These are phyloP conservation scores for Leccinum brunneo-olivaceum DNA, from an alignment of 1,284 basidiomycete species.

Conservation along the genomic window DNA sequence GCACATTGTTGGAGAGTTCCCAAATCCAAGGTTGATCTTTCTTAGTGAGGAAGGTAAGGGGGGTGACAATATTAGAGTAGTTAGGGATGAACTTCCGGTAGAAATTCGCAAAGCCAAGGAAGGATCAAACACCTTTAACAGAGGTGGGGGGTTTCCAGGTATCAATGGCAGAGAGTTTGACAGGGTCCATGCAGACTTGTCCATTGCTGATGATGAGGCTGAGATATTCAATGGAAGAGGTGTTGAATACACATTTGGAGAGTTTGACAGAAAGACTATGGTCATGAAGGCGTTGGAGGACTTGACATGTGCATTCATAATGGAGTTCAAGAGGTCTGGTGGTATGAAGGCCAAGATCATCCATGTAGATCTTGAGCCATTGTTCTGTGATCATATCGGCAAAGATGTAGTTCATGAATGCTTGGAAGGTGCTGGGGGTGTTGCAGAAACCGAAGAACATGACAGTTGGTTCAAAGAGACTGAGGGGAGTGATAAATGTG, in stretches of 20 bases:
- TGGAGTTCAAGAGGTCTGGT: no score
- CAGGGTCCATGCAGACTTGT: no score
- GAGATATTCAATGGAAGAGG: not conserved
- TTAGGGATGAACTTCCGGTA: not conserved
- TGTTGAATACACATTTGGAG: not conserved
- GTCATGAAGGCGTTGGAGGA: not conserved
- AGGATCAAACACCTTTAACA: no score
- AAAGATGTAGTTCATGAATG: slow-evolving; percentile 18
- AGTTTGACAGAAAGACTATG: not conserved
- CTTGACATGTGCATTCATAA: not conserved
- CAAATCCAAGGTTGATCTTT: not conserved
- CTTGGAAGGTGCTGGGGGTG: slow-evolving; percentile 23
- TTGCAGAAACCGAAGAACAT: slow-evolving; percentile 35
- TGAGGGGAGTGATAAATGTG: not conserved
- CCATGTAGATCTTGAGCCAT: slow-evolving; percentile 15
- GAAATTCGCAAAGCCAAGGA: no score
- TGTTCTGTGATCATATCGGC: slow-evolving; percentile 6
- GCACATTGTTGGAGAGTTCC: not conserved
- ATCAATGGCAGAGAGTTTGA: no score
- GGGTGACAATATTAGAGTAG: not conserved
- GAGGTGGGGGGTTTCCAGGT: no score
- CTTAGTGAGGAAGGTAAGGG: not conserved
- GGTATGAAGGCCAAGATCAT: no score
- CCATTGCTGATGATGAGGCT: not conserved
- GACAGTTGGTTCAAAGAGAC: slow-evolving; percentile 27